phyloP scores from a whole-genome alignment of 441 rosid species.

The Populus hybrid region DNA sequence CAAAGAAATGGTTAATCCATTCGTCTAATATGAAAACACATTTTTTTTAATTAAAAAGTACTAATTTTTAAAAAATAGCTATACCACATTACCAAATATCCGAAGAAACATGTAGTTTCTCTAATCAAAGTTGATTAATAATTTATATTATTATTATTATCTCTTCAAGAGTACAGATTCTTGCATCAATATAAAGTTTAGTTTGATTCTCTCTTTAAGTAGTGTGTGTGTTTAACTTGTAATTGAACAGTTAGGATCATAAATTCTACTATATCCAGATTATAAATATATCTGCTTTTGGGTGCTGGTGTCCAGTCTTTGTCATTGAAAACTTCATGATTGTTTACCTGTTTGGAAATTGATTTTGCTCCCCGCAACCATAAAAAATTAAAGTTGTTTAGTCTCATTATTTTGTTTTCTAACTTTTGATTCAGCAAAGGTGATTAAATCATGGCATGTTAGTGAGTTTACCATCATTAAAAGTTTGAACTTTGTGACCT shows the following conservation, averaged over 20 bases:
- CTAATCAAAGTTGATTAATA: no score
- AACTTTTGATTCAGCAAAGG: constrained; percentile 72
- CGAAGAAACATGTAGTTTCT: no score
- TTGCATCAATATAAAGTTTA: no score
- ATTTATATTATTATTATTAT: no score
- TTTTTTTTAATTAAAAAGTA: not conserved
- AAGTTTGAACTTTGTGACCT: constrained; percentile 54
- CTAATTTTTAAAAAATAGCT: no score
- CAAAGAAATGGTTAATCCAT: not conserved
- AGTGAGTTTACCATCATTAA: constrained; percentile 77
- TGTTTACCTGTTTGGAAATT: constrained; percentile 68
- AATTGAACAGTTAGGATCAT: not conserved
- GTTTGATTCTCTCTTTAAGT: not conserved
- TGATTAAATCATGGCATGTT: constrained; percentile 71
- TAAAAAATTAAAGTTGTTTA: constrained; percentile 43
- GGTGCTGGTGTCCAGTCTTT: constrained; percentile 46
- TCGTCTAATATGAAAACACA: no score
- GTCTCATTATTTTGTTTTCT: constrained; percentile 54
- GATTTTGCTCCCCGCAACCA: constrained; percentile 82
- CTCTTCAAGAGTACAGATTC: no score
- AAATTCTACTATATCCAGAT: not conserved
- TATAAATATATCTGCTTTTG: constrained; percentile 14
- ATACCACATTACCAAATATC: no score
- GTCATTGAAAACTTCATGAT: constrained; percentile 59
- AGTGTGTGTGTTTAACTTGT: no score